phyloP scores from a whole-genome alignment of 805 yeast species.

The Candida nitratophila region DNA sequence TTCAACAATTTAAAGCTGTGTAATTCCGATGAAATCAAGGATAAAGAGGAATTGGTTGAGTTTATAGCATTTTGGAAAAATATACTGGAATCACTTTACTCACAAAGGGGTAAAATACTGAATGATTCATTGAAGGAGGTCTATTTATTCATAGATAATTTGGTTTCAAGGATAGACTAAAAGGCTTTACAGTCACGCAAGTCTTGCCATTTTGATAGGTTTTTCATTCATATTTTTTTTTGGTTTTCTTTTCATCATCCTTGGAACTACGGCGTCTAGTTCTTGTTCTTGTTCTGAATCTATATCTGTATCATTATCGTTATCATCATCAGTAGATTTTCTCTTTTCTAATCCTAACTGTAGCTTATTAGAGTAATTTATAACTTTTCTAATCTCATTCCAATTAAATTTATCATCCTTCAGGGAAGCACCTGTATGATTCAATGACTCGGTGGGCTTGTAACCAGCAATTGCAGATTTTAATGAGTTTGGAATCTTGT shows the following conservation, averaged over 20 bases:
- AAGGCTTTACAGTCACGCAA: no score
- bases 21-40: background rate
- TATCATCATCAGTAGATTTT: background rate
- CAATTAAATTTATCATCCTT: background rate
- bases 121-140: constrained; percentile 22
- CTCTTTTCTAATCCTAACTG: background rate
- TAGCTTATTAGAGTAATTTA: background rate
- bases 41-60: constrained; percentile 21
- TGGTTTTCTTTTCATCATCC: no score
- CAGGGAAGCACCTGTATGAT: background rate
- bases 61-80: constrained; percentile 49
- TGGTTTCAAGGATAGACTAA: background rate
- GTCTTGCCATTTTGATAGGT: no score
- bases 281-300: no score
- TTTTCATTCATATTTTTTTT: no score
- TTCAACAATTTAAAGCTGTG: background rate
- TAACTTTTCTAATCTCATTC: background rate
- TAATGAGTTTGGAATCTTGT: background rate
- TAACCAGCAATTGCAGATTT: background rate
- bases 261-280: no score
- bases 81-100: constrained; percentile 36
- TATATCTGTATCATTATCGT: background rate
- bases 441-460: no score
- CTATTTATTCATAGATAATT: constrained; percentile 11
- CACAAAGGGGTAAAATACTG: constrained; percentile 25